Conservation (phyloP, 345 rosid species). For the Alliaria petiolata region DNA sequence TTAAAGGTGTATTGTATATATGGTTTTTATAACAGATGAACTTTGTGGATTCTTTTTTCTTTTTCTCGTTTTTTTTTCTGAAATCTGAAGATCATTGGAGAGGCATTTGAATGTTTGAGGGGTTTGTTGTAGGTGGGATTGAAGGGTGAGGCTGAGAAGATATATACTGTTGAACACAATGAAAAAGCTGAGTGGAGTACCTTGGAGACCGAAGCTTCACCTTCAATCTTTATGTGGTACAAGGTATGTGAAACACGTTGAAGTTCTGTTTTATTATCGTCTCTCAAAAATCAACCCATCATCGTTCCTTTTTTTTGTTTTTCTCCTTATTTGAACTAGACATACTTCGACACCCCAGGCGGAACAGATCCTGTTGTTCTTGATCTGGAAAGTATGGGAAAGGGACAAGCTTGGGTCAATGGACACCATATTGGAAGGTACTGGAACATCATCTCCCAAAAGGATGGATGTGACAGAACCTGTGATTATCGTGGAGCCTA, state of each 20-base stretch:
- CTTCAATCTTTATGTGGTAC: conserved; percentile 83
- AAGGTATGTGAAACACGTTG: conserved; percentile 46
- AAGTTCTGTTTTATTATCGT: neutral
- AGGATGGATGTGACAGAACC: conserved; percentile 54
- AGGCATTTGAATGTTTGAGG: neutral
- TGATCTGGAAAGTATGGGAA: conserved; percentile 97
- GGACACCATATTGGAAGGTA: conserved; percentile 94
- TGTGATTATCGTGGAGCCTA: conserved; percentile 94
- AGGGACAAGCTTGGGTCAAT: conserved; percentile 98
- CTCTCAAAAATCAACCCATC: neutral
- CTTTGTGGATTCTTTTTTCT: neutral
- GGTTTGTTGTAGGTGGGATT: conserved; percentile 65
- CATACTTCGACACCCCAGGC: conserved; percentile 65
- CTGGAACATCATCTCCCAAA: conserved; percentile 66
- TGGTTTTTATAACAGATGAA: neutral
- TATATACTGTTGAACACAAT: conserved; percentile 55
- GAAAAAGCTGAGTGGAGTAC: conserved; percentile 68
- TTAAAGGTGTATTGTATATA: neutral
- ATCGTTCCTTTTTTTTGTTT: no score
- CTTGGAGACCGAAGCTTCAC: conserved; percentile 45
- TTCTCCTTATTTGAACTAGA: conserved; percentile 39
- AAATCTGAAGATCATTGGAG: neutral
- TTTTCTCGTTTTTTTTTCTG: neutral
- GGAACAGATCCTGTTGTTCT: conserved; percentile 85
- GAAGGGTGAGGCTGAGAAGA: conserved; percentile 62